Percentiles rank a stretch among this genome's conserved stretches.
phyloP scores from a whole-genome alignment of 2,329 filamentous ascomycete species.

The Pseudogymnoascus sp. region DNA sequence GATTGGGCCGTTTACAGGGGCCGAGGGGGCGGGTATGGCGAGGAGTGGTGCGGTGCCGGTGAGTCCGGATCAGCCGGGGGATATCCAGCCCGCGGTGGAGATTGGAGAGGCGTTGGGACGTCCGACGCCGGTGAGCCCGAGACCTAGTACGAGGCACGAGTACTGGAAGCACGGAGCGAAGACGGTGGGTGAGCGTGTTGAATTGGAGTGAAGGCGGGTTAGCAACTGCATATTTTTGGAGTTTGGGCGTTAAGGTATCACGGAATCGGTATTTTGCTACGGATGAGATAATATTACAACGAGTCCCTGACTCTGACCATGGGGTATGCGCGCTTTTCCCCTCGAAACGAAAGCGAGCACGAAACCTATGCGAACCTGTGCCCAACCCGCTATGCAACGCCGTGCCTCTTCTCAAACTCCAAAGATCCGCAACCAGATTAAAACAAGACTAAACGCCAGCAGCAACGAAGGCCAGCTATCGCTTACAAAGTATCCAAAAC shows the following conservation, averaged over 20 bases:
- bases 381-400: conserved; percentile 22
- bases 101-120: neutral
- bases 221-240: conserved; percentile 24
- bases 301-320: neutral
- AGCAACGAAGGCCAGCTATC: neutral
- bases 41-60: neutral
- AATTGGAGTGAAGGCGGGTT: neutral
- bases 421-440: neutral
- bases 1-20: conserved; percentile 35
- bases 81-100: neutral
- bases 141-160: neutral
- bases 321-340: neutral
- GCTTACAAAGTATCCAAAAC: neutral
- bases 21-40: neutral
- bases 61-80: neutral
- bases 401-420: neutral
- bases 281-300: neutral
- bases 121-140: neutral
- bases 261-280: neutral
- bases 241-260: conserved; percentile 22
- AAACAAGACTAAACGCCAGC: neutral
- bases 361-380: conserved; percentile 26
- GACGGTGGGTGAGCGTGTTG: neutral
- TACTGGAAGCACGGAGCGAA: neutral
- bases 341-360: conserved; percentile 16